Evolutionary conservation across 805 yeast genomes (phyloP), one percentile per base, ranked within the genome.

Genomic region (Monosporozyma unispora): DNA sequence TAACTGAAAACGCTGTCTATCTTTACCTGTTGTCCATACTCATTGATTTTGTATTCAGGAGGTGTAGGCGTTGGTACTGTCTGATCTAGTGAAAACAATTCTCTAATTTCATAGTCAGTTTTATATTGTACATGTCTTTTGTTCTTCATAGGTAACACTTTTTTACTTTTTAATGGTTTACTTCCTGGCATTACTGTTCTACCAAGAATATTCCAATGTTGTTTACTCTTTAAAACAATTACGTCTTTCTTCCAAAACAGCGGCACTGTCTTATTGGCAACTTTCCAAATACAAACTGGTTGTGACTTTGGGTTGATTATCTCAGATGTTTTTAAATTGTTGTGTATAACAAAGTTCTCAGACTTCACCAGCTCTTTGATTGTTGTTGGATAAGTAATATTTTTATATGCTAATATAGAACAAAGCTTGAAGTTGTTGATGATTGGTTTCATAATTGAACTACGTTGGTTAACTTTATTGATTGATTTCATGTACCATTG

Each of bases 161-260:
- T 45, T 25, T 51, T 50, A 29, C 16, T 38, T 47, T 55, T 61
- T 23, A 52, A 23, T 12, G 58, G 57, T n/a, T 35, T 29, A 3
- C 39, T 44, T 14, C 12, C 49, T n/a, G 18, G 8, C 14, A 44
- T 48, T 6, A 62, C 31, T 1, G 59, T 45, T 40, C 65, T 48
- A 0, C 67, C 66, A 19, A 58, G 25, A n/a, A 57, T 52, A 4
- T 51, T 46, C 67, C 67, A 63, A 50, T 57, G 64, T 31, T 57
- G 59, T 33, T 31, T 45, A 40, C 62, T 55, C 46, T 58, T 61
- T 28, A 62, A 39, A 9, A 49, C 16, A 11, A 54, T 14, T 2
- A 63, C 47, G 27, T 56, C 58, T 12, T 41, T 45, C 43, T 52
- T 57, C 56, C 58, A 54, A 42, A 43, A 54, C 5, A 56, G 19